Conservation (phyloP, 495 filamentous ascomycete species). For the Lindgomyces ingoldianus region DNA sequence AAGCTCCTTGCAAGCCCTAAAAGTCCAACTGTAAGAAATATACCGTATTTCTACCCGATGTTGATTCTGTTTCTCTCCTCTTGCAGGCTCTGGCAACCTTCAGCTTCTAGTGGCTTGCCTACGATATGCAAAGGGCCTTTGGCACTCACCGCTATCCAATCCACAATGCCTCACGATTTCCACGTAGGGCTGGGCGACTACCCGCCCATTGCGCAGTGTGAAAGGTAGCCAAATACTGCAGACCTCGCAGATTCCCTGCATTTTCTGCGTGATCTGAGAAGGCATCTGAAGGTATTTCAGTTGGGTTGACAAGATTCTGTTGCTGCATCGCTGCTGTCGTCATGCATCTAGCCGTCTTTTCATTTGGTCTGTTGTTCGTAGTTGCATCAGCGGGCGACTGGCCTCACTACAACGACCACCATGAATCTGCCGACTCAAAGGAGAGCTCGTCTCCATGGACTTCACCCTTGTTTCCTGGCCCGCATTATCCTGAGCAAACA, state of each 20-base stretch:
- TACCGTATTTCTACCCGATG: no score
- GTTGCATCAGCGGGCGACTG: background rate
- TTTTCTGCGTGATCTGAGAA: no score
- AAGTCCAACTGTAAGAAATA: no score
- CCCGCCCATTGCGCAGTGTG: background rate
- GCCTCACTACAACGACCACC: background rate
- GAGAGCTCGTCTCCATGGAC: background rate
- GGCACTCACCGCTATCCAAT: constrained; percentile 2
- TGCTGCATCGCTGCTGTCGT: background rate
- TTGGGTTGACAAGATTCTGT: background rate
- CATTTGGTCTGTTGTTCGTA: background rate
- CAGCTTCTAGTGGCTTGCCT: background rate
- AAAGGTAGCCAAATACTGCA: background rate
- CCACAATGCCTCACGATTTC: background rate
- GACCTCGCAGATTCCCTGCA: background rate
- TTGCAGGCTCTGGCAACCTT: background rate
- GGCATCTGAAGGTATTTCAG: no score
- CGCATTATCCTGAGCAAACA: background rate
- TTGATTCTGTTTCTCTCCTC: background rate
- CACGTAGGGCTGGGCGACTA: background rate
- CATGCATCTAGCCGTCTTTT: background rate
- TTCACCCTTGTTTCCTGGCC: no score
- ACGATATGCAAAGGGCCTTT: background rate
- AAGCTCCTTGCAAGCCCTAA: no score
- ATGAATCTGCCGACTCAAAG: background rate